Evolutionary conservation across 2,329 filamentous ascomycete genomes (phyloP).

Genomic region (Aspergillus amoenus): DNA sequence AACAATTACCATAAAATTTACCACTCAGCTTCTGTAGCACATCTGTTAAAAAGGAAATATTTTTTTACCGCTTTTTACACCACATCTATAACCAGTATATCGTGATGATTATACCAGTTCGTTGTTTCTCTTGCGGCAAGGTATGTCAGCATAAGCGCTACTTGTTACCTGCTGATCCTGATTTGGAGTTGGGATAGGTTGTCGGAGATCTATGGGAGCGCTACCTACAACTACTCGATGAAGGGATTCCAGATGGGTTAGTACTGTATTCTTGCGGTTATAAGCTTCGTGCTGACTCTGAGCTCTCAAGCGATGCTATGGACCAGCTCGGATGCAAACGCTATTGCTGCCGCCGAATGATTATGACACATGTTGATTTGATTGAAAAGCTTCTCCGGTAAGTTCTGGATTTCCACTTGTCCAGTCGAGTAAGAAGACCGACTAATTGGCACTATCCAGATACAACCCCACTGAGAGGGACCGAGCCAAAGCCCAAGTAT

Average conservation of each 20-base stretch:
- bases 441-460: conserved; percentile 15
- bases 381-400: conserved; percentile 98
- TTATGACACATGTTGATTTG: conserved; percentile 98
- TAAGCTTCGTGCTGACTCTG: conserved; percentile 10
- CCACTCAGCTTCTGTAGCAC: not conserved
- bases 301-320: conserved; percentile 72
- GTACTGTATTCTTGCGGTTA: conserved; percentile 28
- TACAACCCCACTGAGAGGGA: conserved; percentile 35
- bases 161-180: conserved; percentile 1
- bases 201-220: conserved; percentile 96
- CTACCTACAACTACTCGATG: conserved; percentile 84
- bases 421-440: not conserved
- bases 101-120: conserved; percentile 93
- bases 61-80: not conserved
- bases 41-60: not conserved
- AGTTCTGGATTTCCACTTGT: conserved; percentile 26
- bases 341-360: conserved; percentile 98
- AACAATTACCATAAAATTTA: not conserved
- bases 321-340: conserved; percentile 89
- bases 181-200: conserved; percentile 60
- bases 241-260: conserved; percentile 72
- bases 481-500: conserved; percentile 20
- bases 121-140: conserved; percentile 99
- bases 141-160: conserved; percentile 50
- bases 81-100: not conserved